phyloP scores from a whole-genome alignment of 2,329 filamentous ascomycete species.

The Ambrosiella cleistominuta region DNA sequence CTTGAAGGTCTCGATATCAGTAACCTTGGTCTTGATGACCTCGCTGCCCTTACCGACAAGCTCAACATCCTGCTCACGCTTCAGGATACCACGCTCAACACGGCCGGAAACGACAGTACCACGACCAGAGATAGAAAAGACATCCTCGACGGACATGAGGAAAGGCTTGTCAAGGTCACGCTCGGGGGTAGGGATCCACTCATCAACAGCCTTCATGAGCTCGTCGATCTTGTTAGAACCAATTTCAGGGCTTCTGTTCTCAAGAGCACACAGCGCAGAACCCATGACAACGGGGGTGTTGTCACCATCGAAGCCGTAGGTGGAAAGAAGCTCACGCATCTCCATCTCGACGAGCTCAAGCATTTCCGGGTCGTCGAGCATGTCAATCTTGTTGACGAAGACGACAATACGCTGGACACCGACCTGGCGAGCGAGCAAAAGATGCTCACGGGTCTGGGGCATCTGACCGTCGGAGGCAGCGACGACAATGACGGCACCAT shows the following conservation, averaged over 20 bases:
- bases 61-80: slow-evolving; percentile 89
- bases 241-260: slow-evolving; percentile 73
- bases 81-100: slow-evolving; percentile 87
- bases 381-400: slow-evolving; percentile 99
- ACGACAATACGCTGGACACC: slow-evolving; percentile 97
- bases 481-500: slow-evolving; percentile 96
- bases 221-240: slow-evolving; percentile 78
- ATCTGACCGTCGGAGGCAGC: slow-evolving; percentile 98
- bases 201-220: slow-evolving; percentile 75
- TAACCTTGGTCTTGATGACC: slow-evolving; percentile 95
- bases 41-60: slow-evolving; percentile 70
- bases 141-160: slow-evolving; percentile 94
- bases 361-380: slow-evolving; percentile 96
- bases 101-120: slow-evolving; percentile 93
- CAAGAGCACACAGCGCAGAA: slow-evolving; percentile 85
- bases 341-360: slow-evolving; percentile 99
- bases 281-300: slow-evolving; percentile 95
- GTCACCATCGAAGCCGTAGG: slow-evolving; percentile 95
- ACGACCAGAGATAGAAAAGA: slow-evolving; percentile 80
- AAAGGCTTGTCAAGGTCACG: slow-evolving; percentile 97
- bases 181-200: slow-evolving; percentile 89
- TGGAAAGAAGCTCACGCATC: slow-evolving; percentile 88
- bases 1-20: slow-evolving; percentile 99
- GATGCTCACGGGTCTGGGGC: slow-evolving; percentile 97
- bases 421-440: slow-evolving; percentile 93